Conservation (phyloP, 225 moss, liverwort and hornwort species). For the Marchantia paleacea region DNA sequence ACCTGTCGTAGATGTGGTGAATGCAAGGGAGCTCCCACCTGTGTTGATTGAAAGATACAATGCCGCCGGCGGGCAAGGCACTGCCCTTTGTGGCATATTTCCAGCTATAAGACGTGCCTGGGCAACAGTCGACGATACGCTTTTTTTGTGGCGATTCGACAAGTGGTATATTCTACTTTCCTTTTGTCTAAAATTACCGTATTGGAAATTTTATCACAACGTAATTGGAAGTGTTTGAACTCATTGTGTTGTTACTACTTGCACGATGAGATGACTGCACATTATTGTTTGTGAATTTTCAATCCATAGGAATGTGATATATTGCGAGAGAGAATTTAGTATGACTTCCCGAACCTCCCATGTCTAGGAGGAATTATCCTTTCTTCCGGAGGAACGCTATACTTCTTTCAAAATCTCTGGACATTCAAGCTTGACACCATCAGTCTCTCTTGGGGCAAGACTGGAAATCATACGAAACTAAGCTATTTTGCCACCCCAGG, state of each 20-base stretch:
- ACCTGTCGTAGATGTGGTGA: constrained; percentile 75
- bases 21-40: constrained; percentile 89
- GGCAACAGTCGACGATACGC: constrained; percentile 97
- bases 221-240: not conserved
- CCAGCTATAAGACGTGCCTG: constrained; percentile 92
- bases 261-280: too few species aligned
- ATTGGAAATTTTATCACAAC: not conserved
- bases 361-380: not conserved
- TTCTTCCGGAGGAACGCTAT: not conserved
- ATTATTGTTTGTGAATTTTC: too few species aligned
- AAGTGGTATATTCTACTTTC: constrained; percentile 59
- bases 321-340: not conserved
- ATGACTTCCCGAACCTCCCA: not conserved
- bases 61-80: constrained; percentile 91
- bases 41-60: constrained; percentile 96
- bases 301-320: too few species aligned
- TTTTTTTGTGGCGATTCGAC: constrained; percentile 98
- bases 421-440: not conserved
- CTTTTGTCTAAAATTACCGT: not conserved
- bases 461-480: not conserved
- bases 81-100: constrained; percentile 96
- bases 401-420: not conserved
- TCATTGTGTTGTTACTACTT: too few species aligned
- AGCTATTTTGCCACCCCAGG: constrained; percentile 44
- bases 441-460: not conserved